phyloP scores from a whole-genome alignment of 495 filamentous ascomycete genomes.

The Cercophora scortea region DNA sequence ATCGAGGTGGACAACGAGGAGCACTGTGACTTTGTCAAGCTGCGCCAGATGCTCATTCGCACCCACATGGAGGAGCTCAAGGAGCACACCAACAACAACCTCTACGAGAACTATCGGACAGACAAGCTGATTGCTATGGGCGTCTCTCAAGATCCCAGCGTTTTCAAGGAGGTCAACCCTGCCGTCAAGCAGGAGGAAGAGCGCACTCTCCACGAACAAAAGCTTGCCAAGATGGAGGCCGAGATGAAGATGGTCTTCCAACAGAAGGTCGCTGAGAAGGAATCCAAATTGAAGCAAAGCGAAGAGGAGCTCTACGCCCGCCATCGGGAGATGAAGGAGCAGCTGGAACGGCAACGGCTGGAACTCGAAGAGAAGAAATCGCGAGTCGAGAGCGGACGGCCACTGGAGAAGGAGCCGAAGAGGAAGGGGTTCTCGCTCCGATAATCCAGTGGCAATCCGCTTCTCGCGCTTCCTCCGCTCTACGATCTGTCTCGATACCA shows the following conservation, averaged over 20 bases:
- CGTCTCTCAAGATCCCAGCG: constrained; percentile 93
- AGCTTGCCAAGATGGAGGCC: constrained; percentile 98
- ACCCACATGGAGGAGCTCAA: constrained; percentile 99
- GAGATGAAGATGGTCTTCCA: constrained; percentile 99
- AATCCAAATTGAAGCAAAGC: constrained; percentile 98
- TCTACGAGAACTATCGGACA: constrained; percentile 99
- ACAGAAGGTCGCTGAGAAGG: constrained; percentile 98
- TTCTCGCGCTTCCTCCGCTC: constrained; percentile 11
- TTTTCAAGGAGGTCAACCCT: constrained; percentile 99
- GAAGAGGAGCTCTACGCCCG: constrained; percentile 97
- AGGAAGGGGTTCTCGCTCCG: constrained; percentile 98
- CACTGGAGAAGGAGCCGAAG: constrained; percentile 92
- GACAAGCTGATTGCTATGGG: constrained; percentile 98
- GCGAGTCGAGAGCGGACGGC: constrained; percentile 85
- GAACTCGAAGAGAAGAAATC: constrained; percentile 97
- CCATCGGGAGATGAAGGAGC: constrained; percentile 99
- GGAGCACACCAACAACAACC: constrained; percentile 97
- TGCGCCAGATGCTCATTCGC: constrained; percentile 98
- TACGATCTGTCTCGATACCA: constrained; percentile 40
- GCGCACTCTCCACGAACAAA: constrained; percentile 95
- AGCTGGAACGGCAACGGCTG: constrained; percentile 84
- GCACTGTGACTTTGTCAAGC: constrained; percentile 99
- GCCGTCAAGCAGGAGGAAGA: constrained; percentile 99
- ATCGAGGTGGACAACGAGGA: constrained; percentile 99
- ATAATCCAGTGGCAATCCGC: constrained; percentile 40